Evolutionary conservation across 1,284 basidiomycete species (phyloP), one percentile per base, ranked within the genome.

Genomic region (Naganishia liquefaciens): DNA sequence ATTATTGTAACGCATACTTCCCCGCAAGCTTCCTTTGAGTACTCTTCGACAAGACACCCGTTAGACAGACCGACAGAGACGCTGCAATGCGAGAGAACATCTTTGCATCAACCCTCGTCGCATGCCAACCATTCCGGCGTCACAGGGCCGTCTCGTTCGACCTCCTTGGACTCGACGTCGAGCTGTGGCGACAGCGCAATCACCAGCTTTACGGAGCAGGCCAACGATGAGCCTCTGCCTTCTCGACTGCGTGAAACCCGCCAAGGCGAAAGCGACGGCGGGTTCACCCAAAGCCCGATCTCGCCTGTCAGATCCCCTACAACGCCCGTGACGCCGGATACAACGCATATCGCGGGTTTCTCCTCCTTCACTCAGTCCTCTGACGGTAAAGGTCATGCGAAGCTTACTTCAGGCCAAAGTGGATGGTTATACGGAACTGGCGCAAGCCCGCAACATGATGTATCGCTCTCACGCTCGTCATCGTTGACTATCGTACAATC

Each of bases 121-220:
- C 10, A 7, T 52, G 19, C 2, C 19, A 19, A 15, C 6, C 50
- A 33, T 7, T 9, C n/a, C 30, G 25, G 33, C 1, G 30, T 21
- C 5, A 54, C 39, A 13, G 37, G 21, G 4, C 28, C 53, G 9
- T 25, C 21, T 10, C 53, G 53, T 5, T 54, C 54, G 3, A 3
- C n/a, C 17, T 30, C 43, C 17, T n/a, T 33, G 5, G 40, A 43
- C 3, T 57, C 43, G 10, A 33, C 43, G 28, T 57, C 54, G 7
- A 57, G 43, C 17, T 46, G 54, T 19, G 23, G 7, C 40, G 27
- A 21, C 46, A 57, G 54, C 54, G 54, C 27, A 2, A 57, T 57
- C 27, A 55, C 40, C 4, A 57, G 54, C 54, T 57, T 57, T 47
- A 42, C 43, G 27, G 37, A 54, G 28, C 54, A 37, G 23, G 27